phyloP scores from a whole-genome alignment of 345 rosid genomes.

The Geranium brycei region DNA sequence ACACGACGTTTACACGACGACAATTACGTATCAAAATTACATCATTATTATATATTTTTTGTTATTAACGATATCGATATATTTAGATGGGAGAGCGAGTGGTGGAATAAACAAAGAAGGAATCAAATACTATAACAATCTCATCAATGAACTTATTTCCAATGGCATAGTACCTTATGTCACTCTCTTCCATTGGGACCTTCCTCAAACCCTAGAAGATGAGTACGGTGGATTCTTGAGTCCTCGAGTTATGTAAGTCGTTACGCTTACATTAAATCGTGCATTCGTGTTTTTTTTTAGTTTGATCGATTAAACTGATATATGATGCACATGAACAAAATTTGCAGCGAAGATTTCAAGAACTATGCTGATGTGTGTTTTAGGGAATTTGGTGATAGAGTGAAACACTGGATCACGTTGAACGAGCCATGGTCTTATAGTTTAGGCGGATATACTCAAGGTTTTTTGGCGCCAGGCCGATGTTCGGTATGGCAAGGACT shows the following conservation, averaged over 20 bases:
- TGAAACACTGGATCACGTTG: slow-evolving; percentile 46
- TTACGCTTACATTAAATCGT: no score
- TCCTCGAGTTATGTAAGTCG: slow-evolving; percentile 14
- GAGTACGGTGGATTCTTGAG: slow-evolving; percentile 19
- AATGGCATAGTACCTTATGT: slow-evolving; percentile 32
- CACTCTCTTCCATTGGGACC: slow-evolving; percentile 30
- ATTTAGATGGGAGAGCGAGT: slow-evolving; percentile 28
- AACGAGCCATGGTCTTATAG: slow-evolving; percentile 33
- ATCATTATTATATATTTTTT: neutral
- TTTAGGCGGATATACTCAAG: slow-evolving; percentile 17
- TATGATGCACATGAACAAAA: no score
- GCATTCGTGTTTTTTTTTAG: no score
- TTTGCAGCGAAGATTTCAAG: slow-evolving; percentile 24
- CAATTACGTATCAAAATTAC: no score
- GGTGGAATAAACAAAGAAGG: slow-evolving; percentile 40
- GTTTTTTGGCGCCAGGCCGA: slow-evolving; percentile 27
- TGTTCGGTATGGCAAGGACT: slow-evolving; percentile 25
- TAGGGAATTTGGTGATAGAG: slow-evolving; percentile 37
- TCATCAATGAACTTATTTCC: slow-evolving; percentile 34
- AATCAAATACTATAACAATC: slow-evolving; percentile 33
- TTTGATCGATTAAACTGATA: no score
- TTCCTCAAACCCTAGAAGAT: slow-evolving; percentile 23
- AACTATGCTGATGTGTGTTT: slow-evolving; percentile 33
- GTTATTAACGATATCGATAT: neutral
- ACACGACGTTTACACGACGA: no score